Percentiles rank a stretch among this genome's conserved stretches.
These are phyloP conservation scores for Aspergillus ostianus DNA, from an alignment of 495 filamentous ascomycete species.

Conservation along the genomic window DNA sequence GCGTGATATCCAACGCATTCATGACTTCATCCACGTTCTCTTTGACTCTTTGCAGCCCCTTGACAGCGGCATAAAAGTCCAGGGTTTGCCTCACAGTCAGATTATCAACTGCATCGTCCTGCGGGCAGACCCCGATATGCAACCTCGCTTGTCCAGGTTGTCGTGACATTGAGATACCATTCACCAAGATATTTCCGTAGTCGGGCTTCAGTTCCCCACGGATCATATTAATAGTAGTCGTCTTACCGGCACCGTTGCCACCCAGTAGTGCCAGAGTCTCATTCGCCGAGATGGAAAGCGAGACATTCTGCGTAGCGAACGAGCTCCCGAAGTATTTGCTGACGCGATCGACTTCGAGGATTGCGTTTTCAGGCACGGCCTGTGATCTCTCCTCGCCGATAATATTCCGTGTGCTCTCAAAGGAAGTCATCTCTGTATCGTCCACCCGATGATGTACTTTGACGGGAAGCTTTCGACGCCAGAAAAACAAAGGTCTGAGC, in stretches of 20 bases:
- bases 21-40: conserved; percentile 1
- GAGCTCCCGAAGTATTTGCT: neutral
- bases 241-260: neutral
- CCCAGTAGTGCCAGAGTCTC: neutral
- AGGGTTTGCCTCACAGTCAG: neutral
- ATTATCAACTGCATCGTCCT: conserved; percentile 3
- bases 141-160: neutral
- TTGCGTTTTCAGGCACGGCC: neutral
- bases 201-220: neutral
- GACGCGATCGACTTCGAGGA: neutral
- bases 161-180: conserved; percentile 2
- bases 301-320: neutral
- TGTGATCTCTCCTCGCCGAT: neutral
- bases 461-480: neutral
- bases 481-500: neutral
- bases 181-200: conserved; percentile 3
- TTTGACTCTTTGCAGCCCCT: neutral
- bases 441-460: neutral
- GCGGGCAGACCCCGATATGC: conserved; percentile 2
- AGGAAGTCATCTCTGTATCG: neutral
- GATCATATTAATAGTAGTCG: neutral
- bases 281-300: neutral
- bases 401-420: neutral
- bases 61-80: neutral
- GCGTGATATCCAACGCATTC: neutral